A percentile compares a stretch with the other conserved stretches of the same genome.
phyloP scores from a whole-genome alignment of 2,329 filamentous ascomycete genomes.

The Lizonia empirigonia region DNA sequence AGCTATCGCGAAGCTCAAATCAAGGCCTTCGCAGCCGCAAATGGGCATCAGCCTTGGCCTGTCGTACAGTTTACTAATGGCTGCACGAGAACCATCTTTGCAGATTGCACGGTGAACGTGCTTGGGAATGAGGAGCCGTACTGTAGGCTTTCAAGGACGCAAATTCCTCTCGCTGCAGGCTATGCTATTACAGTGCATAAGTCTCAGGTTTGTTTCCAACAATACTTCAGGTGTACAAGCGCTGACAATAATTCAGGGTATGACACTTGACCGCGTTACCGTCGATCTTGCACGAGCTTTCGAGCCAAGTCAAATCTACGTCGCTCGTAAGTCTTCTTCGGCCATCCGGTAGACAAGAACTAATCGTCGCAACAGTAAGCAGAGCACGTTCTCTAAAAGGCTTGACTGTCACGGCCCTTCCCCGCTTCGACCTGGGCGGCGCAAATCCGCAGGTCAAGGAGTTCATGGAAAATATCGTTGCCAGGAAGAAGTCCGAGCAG shows the following conservation, averaged over 20 bases:
- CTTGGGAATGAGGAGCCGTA: conserved; percentile 55
- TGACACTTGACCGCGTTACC: conserved; percentile 64
- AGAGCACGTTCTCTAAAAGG: conserved; percentile 60
- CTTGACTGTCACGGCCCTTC: conserved; percentile 50
- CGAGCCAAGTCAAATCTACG: conserved; percentile 65
- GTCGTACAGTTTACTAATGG: conserved; percentile 62
- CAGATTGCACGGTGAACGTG: conserved; percentile 58
- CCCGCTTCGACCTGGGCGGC: conserved; percentile 25
- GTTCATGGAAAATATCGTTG: conserved; percentile 32
- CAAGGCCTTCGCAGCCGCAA: conserved; percentile 46
- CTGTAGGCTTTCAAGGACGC: conserved; percentile 60
- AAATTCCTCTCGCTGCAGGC: conserved; percentile 64
- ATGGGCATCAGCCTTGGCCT: conserved; percentile 53
- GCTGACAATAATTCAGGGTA: conserved; percentile 51
- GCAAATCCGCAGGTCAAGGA: conserved; percentile 44
- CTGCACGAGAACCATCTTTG: conserved; percentile 52
- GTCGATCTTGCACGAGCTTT: conserved; percentile 61
- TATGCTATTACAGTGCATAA: conserved; percentile 71
- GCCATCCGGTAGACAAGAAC: not conserved
- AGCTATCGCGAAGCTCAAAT: conserved; percentile 48
- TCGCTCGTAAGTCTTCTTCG: conserved; percentile 51
- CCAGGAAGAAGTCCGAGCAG: conserved; percentile 1
- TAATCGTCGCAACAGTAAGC: conserved; percentile 50
- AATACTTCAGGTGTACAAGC: too few relatives aligned
- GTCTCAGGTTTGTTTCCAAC: conserved; percentile 39